A percentile compares a stretch with the other conserved stretches of the same genome.
phyloP scores from a whole-genome alignment of 2,329 filamentous ascomycete genomes.

The Penicillium oxalicum region DNA sequence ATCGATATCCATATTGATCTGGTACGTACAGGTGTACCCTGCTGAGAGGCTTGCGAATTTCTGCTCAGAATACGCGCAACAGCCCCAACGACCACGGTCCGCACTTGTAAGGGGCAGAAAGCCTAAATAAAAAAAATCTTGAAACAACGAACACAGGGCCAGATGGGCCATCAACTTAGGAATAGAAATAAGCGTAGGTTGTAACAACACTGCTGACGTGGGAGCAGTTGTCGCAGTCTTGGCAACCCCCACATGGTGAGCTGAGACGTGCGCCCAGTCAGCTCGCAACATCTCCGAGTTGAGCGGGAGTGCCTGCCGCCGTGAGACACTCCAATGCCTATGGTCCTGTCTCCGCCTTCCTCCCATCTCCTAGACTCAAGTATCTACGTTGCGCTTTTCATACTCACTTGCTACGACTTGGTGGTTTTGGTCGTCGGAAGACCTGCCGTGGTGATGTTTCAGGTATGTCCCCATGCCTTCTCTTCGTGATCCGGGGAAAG shows the following conservation, averaged over 20 bases:
- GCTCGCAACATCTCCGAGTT: not conserved
- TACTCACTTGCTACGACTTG: slow-evolving; percentile 10
- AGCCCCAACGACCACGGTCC: no score
- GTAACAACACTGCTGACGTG: no score
- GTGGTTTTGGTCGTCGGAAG: slow-evolving; percentile 15
- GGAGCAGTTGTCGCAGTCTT: not conserved
- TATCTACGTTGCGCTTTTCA: slow-evolving; percentile 4
- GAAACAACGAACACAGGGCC: no score
- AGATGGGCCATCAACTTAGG: not conserved
- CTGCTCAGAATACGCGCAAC: no score
- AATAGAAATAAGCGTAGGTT: not conserved
- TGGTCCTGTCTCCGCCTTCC: slow-evolving; percentile 13
- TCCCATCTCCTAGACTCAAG: slow-evolving; percentile 7
- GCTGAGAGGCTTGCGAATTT: no score
- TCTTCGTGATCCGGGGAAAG: not conserved
- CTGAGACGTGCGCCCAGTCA: not conserved
- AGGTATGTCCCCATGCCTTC: slow-evolving; percentile 10
- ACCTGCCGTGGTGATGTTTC: slow-evolving; percentile 23
- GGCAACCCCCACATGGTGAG: slow-evolving; percentile 1
- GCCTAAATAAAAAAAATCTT: no score
- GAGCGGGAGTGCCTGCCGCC: not conserved
- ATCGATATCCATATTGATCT: no score
- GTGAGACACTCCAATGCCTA: slow-evolving; percentile 1
- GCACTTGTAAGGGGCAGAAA: no score
- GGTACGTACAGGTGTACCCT: no score